phyloP scores from a whole-genome alignment of 257 asterid genomes.

The Striga asiatica region DNA sequence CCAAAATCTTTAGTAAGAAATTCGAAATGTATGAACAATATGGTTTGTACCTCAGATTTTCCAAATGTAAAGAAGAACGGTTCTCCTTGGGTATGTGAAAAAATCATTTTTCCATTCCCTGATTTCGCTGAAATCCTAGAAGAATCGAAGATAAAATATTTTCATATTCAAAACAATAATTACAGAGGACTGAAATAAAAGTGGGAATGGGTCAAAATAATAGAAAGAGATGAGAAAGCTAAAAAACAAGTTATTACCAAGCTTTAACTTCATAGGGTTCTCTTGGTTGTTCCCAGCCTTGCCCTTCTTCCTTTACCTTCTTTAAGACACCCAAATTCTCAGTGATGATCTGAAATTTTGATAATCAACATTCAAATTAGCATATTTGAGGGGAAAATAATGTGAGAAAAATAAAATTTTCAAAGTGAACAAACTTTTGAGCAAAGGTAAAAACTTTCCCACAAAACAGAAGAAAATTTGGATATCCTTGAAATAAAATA shows the following conservation, averaged over 20 bases:
- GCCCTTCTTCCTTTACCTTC: constrained; percentile 84
- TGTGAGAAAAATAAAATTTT: background rate
- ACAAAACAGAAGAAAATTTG: background rate
- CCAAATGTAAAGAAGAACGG: constrained; percentile 84
- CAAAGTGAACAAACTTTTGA: background rate
- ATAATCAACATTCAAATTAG: background rate
- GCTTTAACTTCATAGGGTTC: constrained; percentile 89
- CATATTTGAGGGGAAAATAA: background rate
- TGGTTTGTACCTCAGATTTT: constrained; percentile 59
- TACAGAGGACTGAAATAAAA: background rate
- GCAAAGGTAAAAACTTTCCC: background rate
- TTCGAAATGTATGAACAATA: background rate
- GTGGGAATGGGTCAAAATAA: background rate
- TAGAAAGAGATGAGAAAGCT: constrained; percentile 6
- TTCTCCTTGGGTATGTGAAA: constrained; percentile 52
- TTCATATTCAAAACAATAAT: background rate
- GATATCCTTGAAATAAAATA: background rate
- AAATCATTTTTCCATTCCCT: constrained; percentile 57
- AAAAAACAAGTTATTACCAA: constrained; percentile 41
- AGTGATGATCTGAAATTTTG: constrained; percentile 53
- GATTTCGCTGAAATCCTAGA: constrained; percentile 77
- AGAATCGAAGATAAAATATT: constrained; percentile 7
- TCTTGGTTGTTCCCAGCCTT: constrained; percentile 97
- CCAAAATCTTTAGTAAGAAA: background rate
- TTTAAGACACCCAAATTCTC: constrained; percentile 81